Conservation (phyloP, 768 basidiomycete genomes). For the Amanita rubescens region DNA sequence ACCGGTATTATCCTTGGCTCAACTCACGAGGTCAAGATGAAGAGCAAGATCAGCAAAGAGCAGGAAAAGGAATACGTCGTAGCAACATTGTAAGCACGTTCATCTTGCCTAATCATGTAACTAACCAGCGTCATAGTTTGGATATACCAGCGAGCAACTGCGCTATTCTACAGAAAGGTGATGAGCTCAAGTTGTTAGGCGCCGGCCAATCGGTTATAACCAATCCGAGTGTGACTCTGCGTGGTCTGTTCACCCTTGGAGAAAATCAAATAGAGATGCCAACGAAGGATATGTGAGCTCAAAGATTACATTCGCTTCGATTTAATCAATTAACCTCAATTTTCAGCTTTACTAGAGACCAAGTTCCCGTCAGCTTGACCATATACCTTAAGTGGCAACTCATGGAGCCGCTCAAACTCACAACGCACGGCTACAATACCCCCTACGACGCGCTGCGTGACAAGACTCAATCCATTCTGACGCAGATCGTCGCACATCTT, state of each 20-base stretch:
- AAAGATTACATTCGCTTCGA: background rate
- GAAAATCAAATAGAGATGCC: slow-evolving; percentile 86
- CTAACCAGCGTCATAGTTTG: slow-evolving; percentile 34
- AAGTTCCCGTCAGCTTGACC: slow-evolving; percentile 78
- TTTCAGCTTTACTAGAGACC: slow-evolving; percentile 71
- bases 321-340: background rate
- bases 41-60: slow-evolving; percentile 38
- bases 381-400: slow-evolving; percentile 77
- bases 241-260: slow-evolving; percentile 72
- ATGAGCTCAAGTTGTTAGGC: slow-evolving; percentile 69
- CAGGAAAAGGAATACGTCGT: slow-evolving; percentile 62
- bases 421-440: slow-evolving; percentile 78
- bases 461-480: slow-evolving; percentile 83
- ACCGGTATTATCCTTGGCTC: slow-evolving; percentile 60
- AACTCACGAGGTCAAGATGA: slow-evolving; percentile 78
- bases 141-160: slow-evolving; percentile 85
- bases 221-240: slow-evolving; percentile 74
- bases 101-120: background rate
- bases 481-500: slow-evolving; percentile 79
- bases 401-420: slow-evolving; percentile 50
- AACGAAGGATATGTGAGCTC: slow-evolving; percentile 73
- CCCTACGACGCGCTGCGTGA: slow-evolving; percentile 74
- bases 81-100: slow-evolving; percentile 57
- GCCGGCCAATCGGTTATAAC: slow-evolving; percentile 85
- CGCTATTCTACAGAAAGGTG: slow-evolving; percentile 75